A percentile compares a stretch with the other conserved stretches of the same genome.
Conservation (phyloP, 2,329 filamentous ascomycete genomes). For the Aureobasidium leucospermi region DNA sequence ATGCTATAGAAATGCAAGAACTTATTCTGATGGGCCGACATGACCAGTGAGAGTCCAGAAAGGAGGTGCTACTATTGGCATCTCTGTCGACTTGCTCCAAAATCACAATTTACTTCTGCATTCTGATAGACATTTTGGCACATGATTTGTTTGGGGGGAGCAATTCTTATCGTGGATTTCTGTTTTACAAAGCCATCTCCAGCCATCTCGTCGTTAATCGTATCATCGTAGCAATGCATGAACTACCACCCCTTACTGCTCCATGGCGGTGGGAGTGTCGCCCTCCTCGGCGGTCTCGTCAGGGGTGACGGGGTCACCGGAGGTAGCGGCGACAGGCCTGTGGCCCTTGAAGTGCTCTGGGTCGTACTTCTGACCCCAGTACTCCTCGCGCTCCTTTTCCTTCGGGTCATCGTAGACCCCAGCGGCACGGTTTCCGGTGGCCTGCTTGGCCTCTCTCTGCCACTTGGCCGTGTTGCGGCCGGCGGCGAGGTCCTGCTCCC, state of each 20-base stretch:
- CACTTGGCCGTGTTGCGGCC: slow-evolving; percentile 53
- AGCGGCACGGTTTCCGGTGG: slow-evolving; percentile 42
- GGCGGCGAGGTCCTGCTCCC: slow-evolving; percentile 47
- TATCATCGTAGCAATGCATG: background rate
- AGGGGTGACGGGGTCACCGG: too few relatives aligned
- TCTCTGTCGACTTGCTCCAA: too few relatives aligned
- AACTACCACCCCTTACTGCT: too few relatives aligned
- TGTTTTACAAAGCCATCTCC: background rate
- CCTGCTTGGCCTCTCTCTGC: slow-evolving; percentile 47
- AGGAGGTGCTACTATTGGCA: too few relatives aligned
- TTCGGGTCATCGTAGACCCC: slow-evolving; percentile 54
- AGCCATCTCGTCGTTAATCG: background rate
- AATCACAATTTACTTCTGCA: too few relatives aligned
- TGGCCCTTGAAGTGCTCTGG: background rate
- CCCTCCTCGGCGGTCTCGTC: too few relatives aligned
- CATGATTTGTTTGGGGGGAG: background rate
- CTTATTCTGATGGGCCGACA: too few relatives aligned
- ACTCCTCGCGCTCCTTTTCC: slow-evolving; percentile 46
- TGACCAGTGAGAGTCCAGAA: background rate
- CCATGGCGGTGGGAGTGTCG: background rate
- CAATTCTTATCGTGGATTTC: background rate
- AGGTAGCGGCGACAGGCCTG: background rate
- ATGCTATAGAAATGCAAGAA: background rate
- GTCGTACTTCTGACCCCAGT: slow-evolving; percentile 51
- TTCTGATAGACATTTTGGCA: too few relatives aligned